These are phyloP conservation scores for Petrea volubilis DNA, from an alignment of 257 asterid genomes.

Conservation along the genomic window DNA sequence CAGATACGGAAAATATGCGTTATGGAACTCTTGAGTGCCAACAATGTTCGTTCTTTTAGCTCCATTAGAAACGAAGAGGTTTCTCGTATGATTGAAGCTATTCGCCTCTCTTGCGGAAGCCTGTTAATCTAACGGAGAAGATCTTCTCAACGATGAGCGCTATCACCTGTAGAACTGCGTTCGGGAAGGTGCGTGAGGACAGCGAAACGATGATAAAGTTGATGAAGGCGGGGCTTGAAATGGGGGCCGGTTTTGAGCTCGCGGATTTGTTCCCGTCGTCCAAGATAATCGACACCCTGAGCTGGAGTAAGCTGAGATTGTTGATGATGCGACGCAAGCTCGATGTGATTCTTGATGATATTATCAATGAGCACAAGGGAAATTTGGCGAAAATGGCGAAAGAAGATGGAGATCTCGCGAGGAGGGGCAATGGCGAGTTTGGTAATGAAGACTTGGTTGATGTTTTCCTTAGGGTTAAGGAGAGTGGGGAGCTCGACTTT, in stretches of 20 bases:
- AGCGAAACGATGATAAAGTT: background rate
- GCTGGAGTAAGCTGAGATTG: too few relatives aligned
- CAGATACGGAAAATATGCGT: constrained; percentile 36
- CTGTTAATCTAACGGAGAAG: background rate
- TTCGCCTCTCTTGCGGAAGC: background rate
- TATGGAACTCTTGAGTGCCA: constrained; percentile 22
- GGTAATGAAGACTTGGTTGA: constrained; percentile 19
- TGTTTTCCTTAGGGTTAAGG: constrained; percentile 14
- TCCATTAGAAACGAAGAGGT: constrained; percentile 24
- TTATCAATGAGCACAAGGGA: background rate
- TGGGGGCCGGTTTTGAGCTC: constrained; percentile 12
- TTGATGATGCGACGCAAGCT: too few relatives aligned
- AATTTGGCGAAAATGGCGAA: background rate
- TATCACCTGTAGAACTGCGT: constrained; percentile 19
- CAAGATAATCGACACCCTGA: too few relatives aligned
- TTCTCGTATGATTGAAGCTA: background rate
- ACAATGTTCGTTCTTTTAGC: constrained; percentile 16
- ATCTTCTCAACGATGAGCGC: background rate
- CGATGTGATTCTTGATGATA: constrained; percentile 1
- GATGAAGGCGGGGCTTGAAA: background rate
- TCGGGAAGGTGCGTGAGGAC: constrained; percentile 24
- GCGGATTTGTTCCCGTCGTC: too few relatives aligned
- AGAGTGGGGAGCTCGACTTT: background rate
- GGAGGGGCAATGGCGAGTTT: background rate
- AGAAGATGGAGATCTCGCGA: background rate